Conservation (phyloP, 352 stramenopile genomes). For the Phytopythium sindhum region DNA sequence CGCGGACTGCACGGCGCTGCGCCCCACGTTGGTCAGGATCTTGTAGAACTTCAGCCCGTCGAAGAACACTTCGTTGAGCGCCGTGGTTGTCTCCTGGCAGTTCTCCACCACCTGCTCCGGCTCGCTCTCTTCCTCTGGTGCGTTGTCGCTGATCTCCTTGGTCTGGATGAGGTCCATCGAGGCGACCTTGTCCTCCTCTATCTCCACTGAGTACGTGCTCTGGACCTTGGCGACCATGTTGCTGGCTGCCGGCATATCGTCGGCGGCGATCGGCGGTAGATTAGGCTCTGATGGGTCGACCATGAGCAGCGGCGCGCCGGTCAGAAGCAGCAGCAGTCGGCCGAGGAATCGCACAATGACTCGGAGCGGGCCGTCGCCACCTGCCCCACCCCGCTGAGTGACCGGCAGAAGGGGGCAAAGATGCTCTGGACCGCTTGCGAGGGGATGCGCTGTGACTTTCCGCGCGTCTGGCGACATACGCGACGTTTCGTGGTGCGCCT, state of each 20-base stretch:
- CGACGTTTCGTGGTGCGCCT: slow-evolving; percentile 1
- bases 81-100: not conserved
- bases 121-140: slow-evolving; percentile 3
- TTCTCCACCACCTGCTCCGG: slow-evolving; percentile 2
- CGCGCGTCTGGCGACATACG: slow-evolving; percentile 1
- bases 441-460: slow-evolving; percentile 4
- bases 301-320: slow-evolving; percentile 25
- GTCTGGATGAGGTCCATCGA: not conserved
- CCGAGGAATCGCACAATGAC: slow-evolving; percentile 40
- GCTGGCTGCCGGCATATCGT: slow-evolving; percentile 20
- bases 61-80: slow-evolving; percentile 30
- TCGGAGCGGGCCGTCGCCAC: not conserved
- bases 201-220: not conserved
- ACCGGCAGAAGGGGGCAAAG: not conserved
- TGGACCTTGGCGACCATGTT: not conserved
- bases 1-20: slow-evolving; percentile 27
- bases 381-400: not conserved
- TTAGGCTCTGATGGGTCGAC: slow-evolving; percentile 27
- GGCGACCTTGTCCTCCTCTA: slow-evolving; percentile 20
- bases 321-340: slow-evolving; percentile 23
- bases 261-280: slow-evolving; percentile 7
- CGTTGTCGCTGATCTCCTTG: not conserved
- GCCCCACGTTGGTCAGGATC: slow-evolving; percentile 39
- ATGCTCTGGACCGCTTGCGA: not conserved
- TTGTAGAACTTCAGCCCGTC: slow-evolving; percentile 71